Percentiles rank a stretch among this genome's conserved stretches.
phyloP scores from a whole-genome alignment of 2,329 filamentous ascomycete species.

The Volutella citrinella region DNA sequence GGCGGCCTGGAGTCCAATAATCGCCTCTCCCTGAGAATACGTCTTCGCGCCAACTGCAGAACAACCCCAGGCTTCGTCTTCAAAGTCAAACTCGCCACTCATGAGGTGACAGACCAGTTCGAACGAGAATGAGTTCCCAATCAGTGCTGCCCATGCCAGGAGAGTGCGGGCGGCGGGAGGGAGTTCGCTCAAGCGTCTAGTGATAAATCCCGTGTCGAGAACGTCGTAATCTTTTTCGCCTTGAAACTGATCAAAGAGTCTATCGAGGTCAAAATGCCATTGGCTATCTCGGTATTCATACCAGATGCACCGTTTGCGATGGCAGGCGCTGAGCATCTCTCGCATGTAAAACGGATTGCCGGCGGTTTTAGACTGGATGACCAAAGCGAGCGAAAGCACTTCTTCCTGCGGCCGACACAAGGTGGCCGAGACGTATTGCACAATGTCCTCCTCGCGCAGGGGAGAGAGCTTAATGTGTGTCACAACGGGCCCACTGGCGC shows the following conservation, averaged over 20 bases:
- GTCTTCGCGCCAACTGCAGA: constrained; percentile 17
- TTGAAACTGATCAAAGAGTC: constrained; percentile 80
- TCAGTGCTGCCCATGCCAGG: constrained; percentile 79
- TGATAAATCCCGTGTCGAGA: constrained; percentile 79
- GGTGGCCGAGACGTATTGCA: constrained; percentile 78
- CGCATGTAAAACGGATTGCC: constrained; percentile 91
- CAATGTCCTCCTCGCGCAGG: constrained; percentile 74
- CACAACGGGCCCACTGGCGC: constrained; percentile 50
- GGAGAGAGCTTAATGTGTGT: constrained; percentile 72
- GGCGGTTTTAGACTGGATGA: constrained; percentile 83
- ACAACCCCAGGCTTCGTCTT: constrained; percentile 39
- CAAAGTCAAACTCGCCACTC: constrained; percentile 67
- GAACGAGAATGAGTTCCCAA: constrained; percentile 84
- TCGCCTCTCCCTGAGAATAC: constrained; percentile 64
- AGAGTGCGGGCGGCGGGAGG: constrained; percentile 72
- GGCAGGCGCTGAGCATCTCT: constrained; percentile 84
- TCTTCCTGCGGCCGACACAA: constrained; percentile 72
- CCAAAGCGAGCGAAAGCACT: constrained; percentile 72
- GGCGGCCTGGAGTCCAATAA: constrained; percentile 77
- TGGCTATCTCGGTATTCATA: constrained; percentile 81
- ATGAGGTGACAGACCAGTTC: constrained; percentile 74
- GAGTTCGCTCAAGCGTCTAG: constrained; percentile 72
- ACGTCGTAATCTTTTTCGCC: constrained; percentile 75
- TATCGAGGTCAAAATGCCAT: constrained; percentile 85
- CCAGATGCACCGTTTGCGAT: constrained; percentile 84